A percentile compares a stretch with the other conserved stretches of the same genome.
phyloP scores from a whole-genome alignment of 1,139 yeast genomes.

The Yamadazyma epiphylla region DNA sequence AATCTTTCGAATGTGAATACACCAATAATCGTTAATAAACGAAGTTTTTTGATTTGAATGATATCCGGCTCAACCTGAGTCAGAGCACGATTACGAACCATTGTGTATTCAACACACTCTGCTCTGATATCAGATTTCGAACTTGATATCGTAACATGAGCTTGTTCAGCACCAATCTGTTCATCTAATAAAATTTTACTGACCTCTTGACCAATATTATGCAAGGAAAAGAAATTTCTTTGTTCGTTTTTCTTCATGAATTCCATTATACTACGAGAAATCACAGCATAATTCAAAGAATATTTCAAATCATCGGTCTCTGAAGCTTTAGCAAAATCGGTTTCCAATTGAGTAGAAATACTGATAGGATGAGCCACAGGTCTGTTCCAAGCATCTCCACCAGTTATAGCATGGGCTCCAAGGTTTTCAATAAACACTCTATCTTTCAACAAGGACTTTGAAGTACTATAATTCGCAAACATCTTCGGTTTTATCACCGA shows the following conservation, averaged over 20 bases:
- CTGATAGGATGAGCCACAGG: slow-evolving; percentile 67
- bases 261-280: slow-evolving; percentile 60
- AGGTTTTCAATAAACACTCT: slow-evolving; percentile 56
- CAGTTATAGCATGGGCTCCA: slow-evolving; percentile 61
- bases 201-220: slow-evolving; percentile 55
- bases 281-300: slow-evolving; percentile 83
- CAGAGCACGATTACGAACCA: slow-evolving; percentile 22
- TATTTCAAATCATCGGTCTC: slow-evolving; percentile 72
- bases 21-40: slow-evolving; percentile 75
- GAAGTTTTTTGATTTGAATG: slow-evolving; percentile 49
- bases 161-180: slow-evolving; percentile 50
- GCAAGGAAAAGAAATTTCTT: slow-evolving; percentile 48
- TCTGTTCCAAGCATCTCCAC: slow-evolving; percentile 75
- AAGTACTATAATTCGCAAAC: slow-evolving; percentile 11
- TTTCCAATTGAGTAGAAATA: slow-evolving; percentile 55
- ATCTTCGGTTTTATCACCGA: slow-evolving; percentile 19
- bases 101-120: slow-evolving; percentile 38
- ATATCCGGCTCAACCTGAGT: slow-evolving; percentile 25
- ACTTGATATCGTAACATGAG: slow-evolving; percentile 41
- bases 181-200: slow-evolving; percentile 46
- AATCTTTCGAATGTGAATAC: slow-evolving; percentile 86
- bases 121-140: slow-evolving; percentile 59
- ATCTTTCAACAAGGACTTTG: slow-evolving; percentile 34
- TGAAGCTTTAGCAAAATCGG: slow-evolving; percentile 71
- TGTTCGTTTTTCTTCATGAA: slow-evolving; percentile 44